Evolutionary conservation across 2,329 filamentous ascomycete genomes (phyloP).

Genomic region (Botrytis aclada): DNA sequence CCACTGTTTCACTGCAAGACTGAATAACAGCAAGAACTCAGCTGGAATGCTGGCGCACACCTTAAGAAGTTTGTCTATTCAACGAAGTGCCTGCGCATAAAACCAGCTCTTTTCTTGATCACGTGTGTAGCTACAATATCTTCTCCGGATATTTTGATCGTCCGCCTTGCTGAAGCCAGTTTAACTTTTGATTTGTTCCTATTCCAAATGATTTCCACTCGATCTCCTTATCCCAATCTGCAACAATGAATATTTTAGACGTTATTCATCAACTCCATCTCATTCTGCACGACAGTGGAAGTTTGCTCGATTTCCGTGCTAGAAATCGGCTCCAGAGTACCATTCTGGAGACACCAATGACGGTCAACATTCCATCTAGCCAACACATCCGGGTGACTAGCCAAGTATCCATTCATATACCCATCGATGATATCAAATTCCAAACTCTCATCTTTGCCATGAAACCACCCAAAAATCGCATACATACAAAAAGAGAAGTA

Average conservation of each 20-base stretch:
- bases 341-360: not conserved
- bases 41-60: not conserved
- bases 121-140: not conserved
- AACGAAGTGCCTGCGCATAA: fast-evolving
- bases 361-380: not conserved
- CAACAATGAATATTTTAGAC: not conserved
- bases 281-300: not conserved
- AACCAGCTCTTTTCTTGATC: not conserved
- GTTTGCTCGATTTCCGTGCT: not conserved
- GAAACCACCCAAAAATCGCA: not conserved
- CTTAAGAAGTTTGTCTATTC: not conserved
- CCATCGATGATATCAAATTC: not conserved
- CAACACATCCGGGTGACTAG: not conserved
- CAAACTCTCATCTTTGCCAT: not conserved
- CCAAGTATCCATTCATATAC: not conserved
- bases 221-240: not conserved
- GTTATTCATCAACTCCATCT: not conserved
- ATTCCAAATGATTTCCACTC: not conserved
- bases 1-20: not conserved
- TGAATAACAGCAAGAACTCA: not conserved
- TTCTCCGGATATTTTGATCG: no score
- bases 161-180: not conserved
- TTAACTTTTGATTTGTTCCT: not conserved
- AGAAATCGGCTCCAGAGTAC: not conserved
- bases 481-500: not conserved